Evolutionary conservation across 129 eudicot species (phyloP), one percentile per base, ranked within the genome.

Genomic region (Centella asiatica): DNA sequence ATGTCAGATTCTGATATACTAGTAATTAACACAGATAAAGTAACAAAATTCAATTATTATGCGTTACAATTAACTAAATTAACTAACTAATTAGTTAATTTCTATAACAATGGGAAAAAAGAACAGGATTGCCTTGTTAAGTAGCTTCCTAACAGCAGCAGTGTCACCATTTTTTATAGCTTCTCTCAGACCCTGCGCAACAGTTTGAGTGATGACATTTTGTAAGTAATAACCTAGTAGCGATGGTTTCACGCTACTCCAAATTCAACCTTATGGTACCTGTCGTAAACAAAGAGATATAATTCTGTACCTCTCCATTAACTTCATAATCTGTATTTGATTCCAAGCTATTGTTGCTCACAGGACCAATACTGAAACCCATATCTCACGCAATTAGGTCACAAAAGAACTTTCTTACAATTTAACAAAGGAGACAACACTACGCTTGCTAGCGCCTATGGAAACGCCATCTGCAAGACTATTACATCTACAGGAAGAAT

Each of bases 101-200:
- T n/a, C n/a, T n/a, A n/a, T n/a, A 11, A 56, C 6, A 33, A 5
- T 31, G 27, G 34, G 54, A 27, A 67, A 10, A 64, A 53, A 32
- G 4, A 57, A 50, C 64, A 57, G 24, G 27, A 20, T 40, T 27
- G 27, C 98, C 96, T 79, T 83, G 64, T 74, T 73, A 56, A 92
- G 77, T 80, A 92, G 98, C 81, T 84, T 89, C 75, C 74, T 74
- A 55, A 82, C 98, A 28, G 82, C 76, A 59, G 83, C 77, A 3
- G 70, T 50, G 76, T 92, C 98, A 7, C 95, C 96, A 58, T 84
- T 92, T 79, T 92, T 92, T 69, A 92, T 82, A 34, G 98, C 98
- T 81, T 92, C 98, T 62, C 96, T 78, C 73, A 92, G 74, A 33
- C 98, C 98, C 98, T 92, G 44, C 75, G 58, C 65, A 66, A 51